Evolutionary conservation across 208 protist species (phyloP), one percentile per base, ranked within the genome.

Genomic region (Wallacemonas sp.): DNA sequence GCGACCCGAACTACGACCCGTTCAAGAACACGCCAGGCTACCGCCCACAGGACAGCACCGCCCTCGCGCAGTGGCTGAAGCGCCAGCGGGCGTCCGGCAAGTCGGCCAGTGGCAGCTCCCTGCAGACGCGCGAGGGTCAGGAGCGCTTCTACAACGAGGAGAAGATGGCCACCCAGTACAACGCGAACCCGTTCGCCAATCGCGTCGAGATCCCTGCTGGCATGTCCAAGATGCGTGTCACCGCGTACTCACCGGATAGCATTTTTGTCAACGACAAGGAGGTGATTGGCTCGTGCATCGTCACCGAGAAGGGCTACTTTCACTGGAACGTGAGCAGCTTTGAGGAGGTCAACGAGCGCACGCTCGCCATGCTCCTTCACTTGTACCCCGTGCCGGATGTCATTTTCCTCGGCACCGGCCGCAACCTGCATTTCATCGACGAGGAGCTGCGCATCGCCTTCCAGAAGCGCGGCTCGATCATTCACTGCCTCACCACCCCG

Each of bases 151-250:
- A 95, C 72, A 92, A 95, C 55, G 89, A 95, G 70, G 86, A 95
- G 68, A 95, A 95, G 70, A 95, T 95, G 89, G 84, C 89, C n/a
- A 95, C 89, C 11, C 89, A 95, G 78, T 95, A 93, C 80, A 76
- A 84, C 75, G 89, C 84, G 18, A 95, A 95, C 66, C 89, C 89
- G 5, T 95, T 95, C 50, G 77, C 89, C 39, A 87, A 82, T 39
- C 86, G 89, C 33, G 78, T 95, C 1, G 89, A 95, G 79, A 78
- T 80, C 22, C 89, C 89, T 3, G 68, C 82, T 10, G 89, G 89
- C 25, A 77, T 92, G 70, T 76, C 84, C 10, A 84, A 85, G 71
- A 84, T 85, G 70, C 71, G 77, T 38, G 73, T 95, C 32, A 92
- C 89, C 26, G 89, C 89, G n/a, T 93, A 92, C 73, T 87, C 80